Evolutionary conservation across 495 filamentous ascomycete genomes (phyloP), one percentile per base, ranked within the genome.

Genomic region (Terfezia boudieri): DNA sequence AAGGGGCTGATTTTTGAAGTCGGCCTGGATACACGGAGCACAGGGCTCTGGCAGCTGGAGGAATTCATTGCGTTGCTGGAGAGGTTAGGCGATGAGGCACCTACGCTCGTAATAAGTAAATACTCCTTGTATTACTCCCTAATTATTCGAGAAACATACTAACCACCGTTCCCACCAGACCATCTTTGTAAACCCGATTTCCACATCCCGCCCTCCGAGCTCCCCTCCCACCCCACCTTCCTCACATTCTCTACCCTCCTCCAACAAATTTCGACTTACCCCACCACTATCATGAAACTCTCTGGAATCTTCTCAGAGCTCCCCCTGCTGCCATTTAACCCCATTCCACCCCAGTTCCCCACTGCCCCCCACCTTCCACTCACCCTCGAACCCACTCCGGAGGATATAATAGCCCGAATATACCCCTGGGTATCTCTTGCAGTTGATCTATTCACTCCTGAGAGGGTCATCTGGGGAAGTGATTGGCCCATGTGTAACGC

Each of bases 401-500:
- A 26, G 2, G 57, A 57, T 12, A 57, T 79, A 9, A 62, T 72
- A 3, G 61, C 69, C 12, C 53, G 58, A 22, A 56, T 81, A 4
- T 67, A 67, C 51, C 79, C 78, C 1, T 90, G 83, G 80, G 70
- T 86, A 0, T 73, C 76, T 49, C 74, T 76, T 6, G 65, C 84
- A 0, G 70, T 89, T 38, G 75, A 77, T 17, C 70, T 73, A 2
- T 93, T 93, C 64, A 76, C 79, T 8, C 67, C 80, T 1, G 64
- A 70, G n/a, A 70, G 84, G 50, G 73, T 87, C 54, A 86, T 94
- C 79, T 94, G 86, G 66, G 87, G 80, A 5, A 85, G 80, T 51
- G 85, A 93, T 64, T 94, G 86, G 87, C 87, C 85, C 2, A 81
- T 93, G 4, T 89, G 86, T 68, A 84, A 81, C 57, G 61, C 83